Conservation (phyloP, 169 alveolate genomes). For the Cryptosporidium muris region DNA sequence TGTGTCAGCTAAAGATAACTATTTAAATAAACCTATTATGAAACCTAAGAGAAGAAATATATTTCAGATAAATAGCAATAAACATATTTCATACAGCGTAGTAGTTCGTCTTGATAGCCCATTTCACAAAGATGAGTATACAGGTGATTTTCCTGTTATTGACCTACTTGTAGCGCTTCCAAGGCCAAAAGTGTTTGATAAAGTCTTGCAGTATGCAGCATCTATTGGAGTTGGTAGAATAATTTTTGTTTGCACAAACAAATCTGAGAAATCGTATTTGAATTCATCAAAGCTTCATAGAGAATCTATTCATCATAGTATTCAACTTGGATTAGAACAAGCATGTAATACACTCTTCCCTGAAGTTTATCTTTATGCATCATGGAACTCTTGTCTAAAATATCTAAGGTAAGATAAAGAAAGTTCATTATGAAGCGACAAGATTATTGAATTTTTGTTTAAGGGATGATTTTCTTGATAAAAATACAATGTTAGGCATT, state of each 20-base stretch:
- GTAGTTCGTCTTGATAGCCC: conserved; percentile 22
- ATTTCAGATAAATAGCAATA: conserved; percentile 20
- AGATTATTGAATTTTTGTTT: background rate
- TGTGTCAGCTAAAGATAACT: background rate
- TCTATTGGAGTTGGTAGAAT: conserved; percentile 80
- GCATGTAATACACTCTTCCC: conserved; percentile 54
- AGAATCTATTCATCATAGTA: conserved; percentile 53
- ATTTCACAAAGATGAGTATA: conserved; percentile 28
- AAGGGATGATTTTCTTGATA: conserved; percentile 10
- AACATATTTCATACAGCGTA: conserved; percentile 3
- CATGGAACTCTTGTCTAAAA: conserved; percentile 29
- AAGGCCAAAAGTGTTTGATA: conserved; percentile 80
- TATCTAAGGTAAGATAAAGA: conserved; percentile 40
- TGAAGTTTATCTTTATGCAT: conserved; percentile 55
- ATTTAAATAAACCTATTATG: background rate
- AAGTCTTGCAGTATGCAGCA: conserved; percentile 68
- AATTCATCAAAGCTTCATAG: conserved; percentile 63
- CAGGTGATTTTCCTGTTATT: conserved; percentile 71
- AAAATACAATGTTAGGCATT: conserved; percentile 35
- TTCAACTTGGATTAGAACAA: conserved; percentile 67
- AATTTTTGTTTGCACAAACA: conserved; percentile 76
- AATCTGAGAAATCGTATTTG: conserved; percentile 77
- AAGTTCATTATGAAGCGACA: background rate
- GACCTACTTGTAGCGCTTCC: conserved; percentile 81
- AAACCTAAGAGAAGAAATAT: conserved; percentile 4